Percentiles rank a stretch among this genome's conserved stretches.
These are phyloP conservation scores for Candida albicans DNA, from an alignment of 1,139 yeast species.

Conservation along the genomic window DNA sequence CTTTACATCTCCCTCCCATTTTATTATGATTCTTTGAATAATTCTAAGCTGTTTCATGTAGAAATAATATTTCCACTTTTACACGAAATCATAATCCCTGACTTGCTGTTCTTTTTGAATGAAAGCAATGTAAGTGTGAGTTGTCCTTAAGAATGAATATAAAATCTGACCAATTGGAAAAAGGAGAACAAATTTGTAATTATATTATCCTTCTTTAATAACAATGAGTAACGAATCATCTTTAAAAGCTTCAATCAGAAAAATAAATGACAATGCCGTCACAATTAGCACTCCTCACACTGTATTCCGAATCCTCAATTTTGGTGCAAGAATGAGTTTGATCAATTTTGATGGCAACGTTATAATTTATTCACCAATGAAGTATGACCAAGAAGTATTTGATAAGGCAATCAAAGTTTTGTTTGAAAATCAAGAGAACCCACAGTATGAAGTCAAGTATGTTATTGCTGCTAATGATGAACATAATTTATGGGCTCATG, in stretches of 20 bases:
- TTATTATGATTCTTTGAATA: no score
- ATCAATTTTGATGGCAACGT: constrained; percentile 31
- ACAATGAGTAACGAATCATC: neutral
- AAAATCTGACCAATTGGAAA: no score
- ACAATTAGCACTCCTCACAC: constrained; percentile 8
- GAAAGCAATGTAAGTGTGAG: no score
- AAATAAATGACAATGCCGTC: constrained; percentile 9
- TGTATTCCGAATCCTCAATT: constrained; percentile 18
- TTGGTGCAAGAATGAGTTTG: constrained; percentile 57
- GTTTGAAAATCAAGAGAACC: neutral
- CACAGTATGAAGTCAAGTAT: constrained; percentile 8
- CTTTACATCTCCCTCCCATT: no score
- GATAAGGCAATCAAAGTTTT: constrained; percentile 7
- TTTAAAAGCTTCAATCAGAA: constrained; percentile 8
- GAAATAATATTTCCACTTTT: no score
- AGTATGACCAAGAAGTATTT: constrained; percentile 36
- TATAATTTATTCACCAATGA: constrained; percentile 55
- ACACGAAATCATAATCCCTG: no score
- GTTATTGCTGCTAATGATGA: constrained; percentile 10
- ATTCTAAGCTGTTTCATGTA: no score
- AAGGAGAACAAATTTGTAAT: no score
- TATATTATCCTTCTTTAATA: neutral
- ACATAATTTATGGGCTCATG: constrained; percentile 11
- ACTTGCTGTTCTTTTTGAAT: no score
- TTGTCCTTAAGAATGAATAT: no score